Percentiles rank a stretch among this genome's conserved stretches.
Evolutionary conservation across 495 filamentous ascomycete genomes (phyloP).

Genomic region (Gamarada debralockiae): DNA sequence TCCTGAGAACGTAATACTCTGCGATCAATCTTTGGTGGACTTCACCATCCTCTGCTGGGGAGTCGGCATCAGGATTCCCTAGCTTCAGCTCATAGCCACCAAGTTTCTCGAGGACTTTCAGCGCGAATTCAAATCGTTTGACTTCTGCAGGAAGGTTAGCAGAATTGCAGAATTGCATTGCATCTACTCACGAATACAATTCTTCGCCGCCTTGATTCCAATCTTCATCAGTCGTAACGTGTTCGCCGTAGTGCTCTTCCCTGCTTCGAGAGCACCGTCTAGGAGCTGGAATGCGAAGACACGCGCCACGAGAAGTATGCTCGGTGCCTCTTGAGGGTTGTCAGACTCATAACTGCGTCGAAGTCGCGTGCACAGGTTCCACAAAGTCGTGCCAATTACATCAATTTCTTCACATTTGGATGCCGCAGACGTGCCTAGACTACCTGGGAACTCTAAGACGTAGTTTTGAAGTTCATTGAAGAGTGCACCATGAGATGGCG

Average conservation of each 20-base stretch:
- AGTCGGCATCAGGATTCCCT: conserved; percentile 34
- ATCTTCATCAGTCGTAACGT: conserved; percentile 58
- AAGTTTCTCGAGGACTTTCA: conserved; percentile 57
- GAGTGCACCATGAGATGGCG: conserved; percentile 22
- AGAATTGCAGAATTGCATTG: background rate
- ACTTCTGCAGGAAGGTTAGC: conserved; percentile 22
- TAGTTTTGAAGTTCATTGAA: conserved; percentile 36
- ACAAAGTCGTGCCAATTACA: conserved; percentile 49
- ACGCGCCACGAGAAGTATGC: conserved; percentile 30
- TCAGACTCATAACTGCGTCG: conserved; percentile 25
- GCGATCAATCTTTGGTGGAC: conserved; percentile 38
- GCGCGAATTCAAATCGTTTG: conserved; percentile 49
- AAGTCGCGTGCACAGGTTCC: conserved; percentile 63
- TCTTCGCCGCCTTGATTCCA: conserved; percentile 60
- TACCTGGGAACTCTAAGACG: conserved; percentile 27
- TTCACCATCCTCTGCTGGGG: conserved; percentile 21
- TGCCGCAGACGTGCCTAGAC: conserved; percentile 16
- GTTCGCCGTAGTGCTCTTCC: conserved; percentile 32
- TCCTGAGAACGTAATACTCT: conserved; percentile 70
- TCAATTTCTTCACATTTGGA: conserved; percentile 44
- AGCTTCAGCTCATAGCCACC: conserved; percentile 59
- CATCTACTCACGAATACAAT: conserved; percentile 56
- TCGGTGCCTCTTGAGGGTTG: conserved; percentile 9
- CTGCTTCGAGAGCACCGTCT: conserved; percentile 49
- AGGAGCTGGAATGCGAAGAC: conserved; percentile 70